Conservation (phyloP, 1,284 basidiomycete genomes). For the Marasmius tenuissimus region DNA sequence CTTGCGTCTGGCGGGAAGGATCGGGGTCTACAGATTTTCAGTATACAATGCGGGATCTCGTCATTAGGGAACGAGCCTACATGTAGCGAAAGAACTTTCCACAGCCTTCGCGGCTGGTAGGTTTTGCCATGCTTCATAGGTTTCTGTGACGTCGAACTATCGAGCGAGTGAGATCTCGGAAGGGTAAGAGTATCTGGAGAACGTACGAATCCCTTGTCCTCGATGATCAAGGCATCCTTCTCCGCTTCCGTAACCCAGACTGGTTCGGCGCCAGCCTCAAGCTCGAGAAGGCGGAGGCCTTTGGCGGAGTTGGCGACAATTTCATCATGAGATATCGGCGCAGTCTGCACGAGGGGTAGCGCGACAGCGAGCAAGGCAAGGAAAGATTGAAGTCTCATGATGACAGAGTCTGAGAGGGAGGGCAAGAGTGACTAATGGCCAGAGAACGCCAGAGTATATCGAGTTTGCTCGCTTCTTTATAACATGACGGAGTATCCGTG, state of each 20-base stretch:
- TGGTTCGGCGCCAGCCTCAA: neutral
- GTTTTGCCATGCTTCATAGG: conserved; percentile 2
- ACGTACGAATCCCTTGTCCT: neutral
- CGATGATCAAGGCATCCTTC: neutral
- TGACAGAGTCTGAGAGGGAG: neutral
- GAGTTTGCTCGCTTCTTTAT: no score
- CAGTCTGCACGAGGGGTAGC: neutral
- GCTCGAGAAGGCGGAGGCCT: neutral
- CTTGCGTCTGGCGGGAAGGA: conserved; percentile 6
- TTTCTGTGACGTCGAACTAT: conserved; percentile 13
- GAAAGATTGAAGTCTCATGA: neutral
- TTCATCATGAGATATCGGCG: neutral
- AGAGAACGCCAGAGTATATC: no score
- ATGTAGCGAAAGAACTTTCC: neutral
- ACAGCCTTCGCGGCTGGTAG: neutral
- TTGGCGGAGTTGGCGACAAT: neutral
- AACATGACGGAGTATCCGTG: no score
- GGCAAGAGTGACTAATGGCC: neutral
- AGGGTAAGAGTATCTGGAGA: neutral
- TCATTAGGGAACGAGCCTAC: neutral
- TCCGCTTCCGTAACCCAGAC: neutral
- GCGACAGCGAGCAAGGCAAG: neutral
- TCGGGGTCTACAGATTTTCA: neutral
- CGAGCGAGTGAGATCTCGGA: neutral
- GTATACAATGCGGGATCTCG: neutral